phyloP scores from a whole-genome alignment of 768 basidiomycete species.

The Mycena indigotica region DNA sequence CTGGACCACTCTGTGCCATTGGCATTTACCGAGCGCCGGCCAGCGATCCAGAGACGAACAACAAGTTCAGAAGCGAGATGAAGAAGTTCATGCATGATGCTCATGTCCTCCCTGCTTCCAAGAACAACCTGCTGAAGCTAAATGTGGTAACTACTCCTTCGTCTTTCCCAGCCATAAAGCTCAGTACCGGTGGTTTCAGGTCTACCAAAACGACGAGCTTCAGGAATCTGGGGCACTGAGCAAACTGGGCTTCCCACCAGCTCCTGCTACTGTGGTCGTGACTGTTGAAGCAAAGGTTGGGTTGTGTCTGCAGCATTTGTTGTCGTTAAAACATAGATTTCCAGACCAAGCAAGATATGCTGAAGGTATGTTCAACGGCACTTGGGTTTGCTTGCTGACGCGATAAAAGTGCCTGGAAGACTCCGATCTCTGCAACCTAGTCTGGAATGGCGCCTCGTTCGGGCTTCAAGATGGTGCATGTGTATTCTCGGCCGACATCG shows the following conservation, averaged over 20 bases:
- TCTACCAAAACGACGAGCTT: slow-evolving; percentile 7
- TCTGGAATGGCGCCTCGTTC: background rate
- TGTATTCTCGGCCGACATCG: slow-evolving; percentile 8
- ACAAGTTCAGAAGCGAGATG: slow-evolving; percentile 2
- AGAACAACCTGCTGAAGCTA: slow-evolving; percentile 3
- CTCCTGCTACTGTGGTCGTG: slow-evolving; percentile 7
- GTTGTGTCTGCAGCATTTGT: background rate
- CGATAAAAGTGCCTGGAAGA: slow-evolving; percentile 4
- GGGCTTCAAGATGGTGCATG: slow-evolving; percentile 1
- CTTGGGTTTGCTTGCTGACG: background rate
- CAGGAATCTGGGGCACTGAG: background rate
- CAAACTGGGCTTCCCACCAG: background rate
- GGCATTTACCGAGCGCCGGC: slow-evolving; percentile 7
- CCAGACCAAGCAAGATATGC: background rate
- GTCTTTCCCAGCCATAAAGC: background rate
- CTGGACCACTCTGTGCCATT: slow-evolving; percentile 4
- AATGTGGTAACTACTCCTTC: slow-evolving; percentile 1
- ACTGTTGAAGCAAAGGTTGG: background rate
- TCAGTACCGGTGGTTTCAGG: background rate
- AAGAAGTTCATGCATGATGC: background rate
- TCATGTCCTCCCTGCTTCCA: background rate
- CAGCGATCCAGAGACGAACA: background rate
- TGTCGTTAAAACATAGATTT: background rate
- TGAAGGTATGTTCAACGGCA: background rate
- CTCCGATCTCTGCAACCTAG: background rate